phyloP scores from a whole-genome alignment of 1,284 basidiomycete genomes.

The Ganoderma sinense region DNA sequence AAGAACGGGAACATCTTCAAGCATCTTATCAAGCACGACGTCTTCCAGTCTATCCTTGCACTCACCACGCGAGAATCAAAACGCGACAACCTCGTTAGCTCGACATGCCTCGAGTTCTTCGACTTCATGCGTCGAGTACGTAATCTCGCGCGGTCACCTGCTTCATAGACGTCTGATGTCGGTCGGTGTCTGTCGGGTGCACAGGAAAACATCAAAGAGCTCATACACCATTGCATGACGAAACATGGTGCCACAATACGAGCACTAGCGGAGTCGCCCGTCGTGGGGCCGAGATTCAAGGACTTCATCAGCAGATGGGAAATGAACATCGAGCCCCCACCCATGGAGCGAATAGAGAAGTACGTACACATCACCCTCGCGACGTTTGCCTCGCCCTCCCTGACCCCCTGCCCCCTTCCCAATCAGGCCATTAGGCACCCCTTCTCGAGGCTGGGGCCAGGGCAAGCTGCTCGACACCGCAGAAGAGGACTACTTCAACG shows the following conservation, averaged over 20 bases:
- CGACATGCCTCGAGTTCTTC: slow-evolving; percentile 95
- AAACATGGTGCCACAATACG: slow-evolving; percentile 74
- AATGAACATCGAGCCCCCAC: slow-evolving; percentile 89
- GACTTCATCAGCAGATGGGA: slow-evolving; percentile 86
- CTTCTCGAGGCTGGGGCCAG: slow-evolving; percentile 53
- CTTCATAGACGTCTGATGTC: slow-evolving; percentile 7
- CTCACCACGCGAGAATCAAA: slow-evolving; percentile 83
- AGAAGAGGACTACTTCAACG: slow-evolving; percentile 94
- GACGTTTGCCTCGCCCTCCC: no score
- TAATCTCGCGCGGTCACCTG: slow-evolving; percentile 15
- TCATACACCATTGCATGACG: slow-evolving; percentile 88
- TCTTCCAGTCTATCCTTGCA: slow-evolving; percentile 85
- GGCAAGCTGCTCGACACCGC: slow-evolving; percentile 67
- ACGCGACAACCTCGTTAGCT: slow-evolving; percentile 92
- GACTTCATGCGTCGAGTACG: slow-evolving; percentile 86
- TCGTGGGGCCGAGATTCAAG: slow-evolving; percentile 76
- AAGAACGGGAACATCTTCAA: slow-evolving; percentile 89
- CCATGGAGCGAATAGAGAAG: slow-evolving; percentile 59
- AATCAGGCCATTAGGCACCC: slow-evolving; percentile 30
- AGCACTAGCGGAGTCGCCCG: slow-evolving; percentile 65
- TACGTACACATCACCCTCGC: slow-evolving; percentile 40
- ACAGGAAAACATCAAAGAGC: slow-evolving; percentile 88
- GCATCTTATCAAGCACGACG: slow-evolving; percentile 87
- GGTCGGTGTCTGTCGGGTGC: neutral
- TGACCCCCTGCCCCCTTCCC: neutral